Conservation (phyloP, 2,329 filamentous ascomycete species). For the Sphaerulina musiva region DNA sequence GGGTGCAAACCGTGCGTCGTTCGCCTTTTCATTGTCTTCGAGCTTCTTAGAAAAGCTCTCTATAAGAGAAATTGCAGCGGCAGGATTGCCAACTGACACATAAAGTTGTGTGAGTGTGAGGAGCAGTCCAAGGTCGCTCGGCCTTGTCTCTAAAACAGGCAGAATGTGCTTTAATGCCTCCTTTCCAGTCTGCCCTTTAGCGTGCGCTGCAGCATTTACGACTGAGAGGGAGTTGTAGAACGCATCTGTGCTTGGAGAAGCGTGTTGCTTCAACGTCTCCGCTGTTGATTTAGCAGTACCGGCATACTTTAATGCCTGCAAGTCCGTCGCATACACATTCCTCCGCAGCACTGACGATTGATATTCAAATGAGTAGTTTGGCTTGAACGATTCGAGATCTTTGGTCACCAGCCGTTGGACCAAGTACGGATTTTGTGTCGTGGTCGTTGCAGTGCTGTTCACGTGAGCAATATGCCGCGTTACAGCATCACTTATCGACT, state of each 20-base stretch:
- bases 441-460: slow-evolving; percentile 51
- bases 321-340: slow-evolving; percentile 58
- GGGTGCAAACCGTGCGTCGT: slow-evolving; percentile 72
- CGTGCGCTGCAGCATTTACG: slow-evolving; percentile 67
- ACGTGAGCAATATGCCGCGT: slow-evolving; percentile 61
- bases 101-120: slow-evolving; percentile 79
- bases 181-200: slow-evolving; percentile 57
- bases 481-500: slow-evolving; percentile 61
- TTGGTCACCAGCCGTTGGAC: slow-evolving; percentile 56
- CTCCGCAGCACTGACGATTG: slow-evolving; percentile 57
- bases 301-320: slow-evolving; percentile 61
- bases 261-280: slow-evolving; percentile 44
- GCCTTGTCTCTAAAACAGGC: slow-evolving; percentile 63
- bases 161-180: slow-evolving; percentile 64
- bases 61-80: slow-evolving; percentile 66
- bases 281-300: slow-evolving; percentile 56
- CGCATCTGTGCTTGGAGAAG: slow-evolving; percentile 37
- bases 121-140: slow-evolving; percentile 71
- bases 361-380: slow-evolving; percentile 64
- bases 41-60: slow-evolving; percentile 68
- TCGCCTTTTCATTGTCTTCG: slow-evolving; percentile 51
- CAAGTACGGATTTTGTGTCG: slow-evolving; percentile 58
- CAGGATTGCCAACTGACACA: slow-evolving; percentile 62
- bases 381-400: slow-evolving; percentile 47
- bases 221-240: slow-evolving; percentile 52